Evolutionary conservation across 768 basidiomycete species (phyloP), one percentile per base, ranked within the genome.

Genomic region (Artomyces pyxidatus): DNA sequence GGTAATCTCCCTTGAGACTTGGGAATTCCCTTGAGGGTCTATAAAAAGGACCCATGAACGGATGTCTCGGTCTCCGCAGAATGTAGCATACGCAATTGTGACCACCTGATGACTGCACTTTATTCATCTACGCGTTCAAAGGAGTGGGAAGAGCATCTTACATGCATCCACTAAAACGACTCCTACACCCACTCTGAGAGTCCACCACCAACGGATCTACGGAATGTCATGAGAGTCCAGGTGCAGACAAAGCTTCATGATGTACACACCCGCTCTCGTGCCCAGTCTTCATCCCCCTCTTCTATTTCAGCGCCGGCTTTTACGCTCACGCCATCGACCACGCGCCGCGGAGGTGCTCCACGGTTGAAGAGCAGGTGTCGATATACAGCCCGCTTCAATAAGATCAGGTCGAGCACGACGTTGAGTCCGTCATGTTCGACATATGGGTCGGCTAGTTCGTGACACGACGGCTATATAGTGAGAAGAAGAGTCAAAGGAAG

Each of bases 351-450:
- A 42, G 77, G 76, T 0, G 80, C 68, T 4, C 83, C 87, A 41
- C 87, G 72, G 59, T 93, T 93, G 58, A 85, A 92, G 26, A 92
- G 66, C 16, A 92, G 65, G 65, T 92, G 89, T 16, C 84, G 73
- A 60, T 85, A 91, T 3, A 91, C 89, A 11, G 78, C 88, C 30
- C 83, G 68, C 63, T 91, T 91, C 21, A 93, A 72, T 21, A 92
- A 72, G 44, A 92, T 84, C 2, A 93, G 73, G 66, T 93, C 90
- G 35, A 92, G 72, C 5, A 87, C 65, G 17, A 91, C 68, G 1
- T 79, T 83, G 51, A 91, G 66, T 0, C 72, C 68, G 61, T 91
- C 88, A 53, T 91, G 83, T 61, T 93, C 89, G 51, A 91, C 86
- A 57, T 91, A 92, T 49, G 87, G 87, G 65, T 93, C 90, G 0